These are phyloP conservation scores for Emericellopsis terricola DNA, from an alignment of 495 filamentous ascomycete species.

Conservation along the genomic window DNA sequence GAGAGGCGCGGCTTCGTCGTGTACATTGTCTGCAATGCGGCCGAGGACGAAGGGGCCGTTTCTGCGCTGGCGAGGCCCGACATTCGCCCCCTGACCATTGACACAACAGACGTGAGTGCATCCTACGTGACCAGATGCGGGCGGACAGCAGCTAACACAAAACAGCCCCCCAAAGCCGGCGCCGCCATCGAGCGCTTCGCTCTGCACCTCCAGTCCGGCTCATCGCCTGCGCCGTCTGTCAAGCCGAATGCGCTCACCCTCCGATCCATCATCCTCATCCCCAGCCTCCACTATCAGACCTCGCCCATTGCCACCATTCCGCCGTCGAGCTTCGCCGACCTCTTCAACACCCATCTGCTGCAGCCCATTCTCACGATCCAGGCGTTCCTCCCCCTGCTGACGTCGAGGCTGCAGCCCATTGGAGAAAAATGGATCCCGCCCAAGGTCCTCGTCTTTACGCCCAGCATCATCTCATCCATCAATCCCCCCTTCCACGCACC, in stretches of 20 bases:
- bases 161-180: conserved; percentile 28
- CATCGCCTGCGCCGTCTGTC: conserved; percentile 50
- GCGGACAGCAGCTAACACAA: conserved; percentile 6
- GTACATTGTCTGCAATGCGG: conserved; percentile 61
- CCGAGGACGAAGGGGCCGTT: conserved; percentile 68
- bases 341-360: conserved; percentile 78
- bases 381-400: conserved; percentile 68
- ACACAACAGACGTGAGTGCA: conserved; percentile 32
- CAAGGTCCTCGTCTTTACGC: conserved; percentile 64
- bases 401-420: conserved; percentile 25
- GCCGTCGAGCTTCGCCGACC: conserved; percentile 67
- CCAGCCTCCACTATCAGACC: conserved; percentile 49
- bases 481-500: conserved; percentile 69
- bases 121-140: background rate
- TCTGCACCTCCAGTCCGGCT: conserved; percentile 49
- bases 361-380: conserved; percentile 78
- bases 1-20: conserved; percentile 89
- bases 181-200: conserved; percentile 46
- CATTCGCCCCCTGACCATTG: conserved; percentile 64
- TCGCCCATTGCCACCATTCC: conserved; percentile 70
- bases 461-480: conserved; percentile 67
- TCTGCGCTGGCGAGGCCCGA: conserved; percentile 58
- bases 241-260: conserved; percentile 58
- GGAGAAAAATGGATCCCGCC: conserved; percentile 22
- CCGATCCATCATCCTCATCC: conserved; percentile 61